Conservation (phyloP, 1,284 basidiomycete species). For the Trichosporon sp. region DNA sequence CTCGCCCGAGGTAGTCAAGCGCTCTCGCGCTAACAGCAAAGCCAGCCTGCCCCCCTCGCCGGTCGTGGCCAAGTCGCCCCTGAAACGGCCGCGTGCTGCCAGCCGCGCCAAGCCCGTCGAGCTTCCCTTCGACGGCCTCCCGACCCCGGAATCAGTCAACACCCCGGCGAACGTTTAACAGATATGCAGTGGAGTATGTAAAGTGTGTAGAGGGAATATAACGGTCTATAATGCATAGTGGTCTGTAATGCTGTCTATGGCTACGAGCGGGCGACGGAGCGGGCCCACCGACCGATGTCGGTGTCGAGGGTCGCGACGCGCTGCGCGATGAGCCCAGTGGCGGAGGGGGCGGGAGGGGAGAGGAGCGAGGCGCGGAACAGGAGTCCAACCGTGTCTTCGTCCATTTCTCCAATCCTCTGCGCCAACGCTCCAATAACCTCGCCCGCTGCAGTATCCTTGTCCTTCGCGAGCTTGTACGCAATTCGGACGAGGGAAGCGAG, state of each 20-base stretch:
- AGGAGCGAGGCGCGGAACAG: slow-evolving; percentile 30
- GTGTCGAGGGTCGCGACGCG: slow-evolving; percentile 22
- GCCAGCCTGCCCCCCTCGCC: not conserved
- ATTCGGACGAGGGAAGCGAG: slow-evolving; percentile 10
- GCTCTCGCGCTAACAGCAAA: not conserved
- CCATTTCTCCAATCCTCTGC: not conserved
- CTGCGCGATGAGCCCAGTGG: not conserved
- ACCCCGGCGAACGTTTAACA: not conserved
- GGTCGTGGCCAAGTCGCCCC: too few species aligned
- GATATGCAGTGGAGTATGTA: not conserved
- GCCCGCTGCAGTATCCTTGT: not conserved
- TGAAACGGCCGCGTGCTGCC: not conserved
- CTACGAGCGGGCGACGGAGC: slow-evolving; percentile 18
- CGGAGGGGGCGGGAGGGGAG: not conserved
- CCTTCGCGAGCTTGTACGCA: not conserved
- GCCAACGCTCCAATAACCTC: slow-evolving; percentile 22
- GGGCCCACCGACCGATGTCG: slow-evolving; percentile 22
- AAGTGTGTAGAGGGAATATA: too few species aligned
- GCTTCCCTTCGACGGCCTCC: not conserved
- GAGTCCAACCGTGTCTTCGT: slow-evolving; percentile 13
- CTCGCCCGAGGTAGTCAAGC: not conserved
- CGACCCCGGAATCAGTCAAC: not conserved
- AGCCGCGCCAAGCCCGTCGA: not conserved
- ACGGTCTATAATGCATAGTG: slow-evolving; percentile 10
- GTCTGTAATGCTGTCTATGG: not conserved